phyloP scores from a whole-genome alignment of 441 rosid genomes.

The Metrosideros polymorpha region DNA sequence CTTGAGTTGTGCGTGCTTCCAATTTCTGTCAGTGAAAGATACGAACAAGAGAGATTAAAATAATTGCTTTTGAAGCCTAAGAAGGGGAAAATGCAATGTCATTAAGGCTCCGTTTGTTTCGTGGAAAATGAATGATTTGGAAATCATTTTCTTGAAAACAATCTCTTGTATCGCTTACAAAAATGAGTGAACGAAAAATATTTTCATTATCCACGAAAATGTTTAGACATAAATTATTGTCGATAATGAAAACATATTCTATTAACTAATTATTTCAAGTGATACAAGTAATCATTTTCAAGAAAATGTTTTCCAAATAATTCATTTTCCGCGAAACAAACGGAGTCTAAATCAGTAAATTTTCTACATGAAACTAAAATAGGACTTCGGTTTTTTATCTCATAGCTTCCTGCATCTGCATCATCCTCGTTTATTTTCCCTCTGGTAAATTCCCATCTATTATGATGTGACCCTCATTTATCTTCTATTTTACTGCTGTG shows the following conservation, averaged over 20 bases:
- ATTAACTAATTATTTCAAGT: neutral
- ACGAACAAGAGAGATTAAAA: neutral
- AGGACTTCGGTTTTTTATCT: neutral
- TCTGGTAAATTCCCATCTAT: neutral
- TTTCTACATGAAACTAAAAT: neutral
- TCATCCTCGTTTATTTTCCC: neutral
- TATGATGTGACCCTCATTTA: neutral
- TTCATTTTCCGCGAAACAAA: neutral
- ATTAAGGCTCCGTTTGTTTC: neutral
- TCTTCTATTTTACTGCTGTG: neutral
- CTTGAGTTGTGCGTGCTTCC: neutral
- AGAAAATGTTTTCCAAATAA: neutral
- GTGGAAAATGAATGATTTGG: neutral
- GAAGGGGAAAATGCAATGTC: neutral
- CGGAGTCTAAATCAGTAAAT: neutral
- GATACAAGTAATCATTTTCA: neutral
- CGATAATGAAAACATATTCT: neutral
- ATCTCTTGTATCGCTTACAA: neutral
- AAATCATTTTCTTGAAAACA: neutral
- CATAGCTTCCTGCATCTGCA: neutral
- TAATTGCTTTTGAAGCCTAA: neutral
- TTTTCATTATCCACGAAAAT: neutral
- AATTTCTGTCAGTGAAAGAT: neutral
- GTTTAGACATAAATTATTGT: neutral
- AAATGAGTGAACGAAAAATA: neutral